A percentile compares a stretch with the other conserved stretches of the same genome.
phyloP scores from a whole-genome alignment of 805 yeast species.

The Metschnikowia chrysomelidarum region DNA sequence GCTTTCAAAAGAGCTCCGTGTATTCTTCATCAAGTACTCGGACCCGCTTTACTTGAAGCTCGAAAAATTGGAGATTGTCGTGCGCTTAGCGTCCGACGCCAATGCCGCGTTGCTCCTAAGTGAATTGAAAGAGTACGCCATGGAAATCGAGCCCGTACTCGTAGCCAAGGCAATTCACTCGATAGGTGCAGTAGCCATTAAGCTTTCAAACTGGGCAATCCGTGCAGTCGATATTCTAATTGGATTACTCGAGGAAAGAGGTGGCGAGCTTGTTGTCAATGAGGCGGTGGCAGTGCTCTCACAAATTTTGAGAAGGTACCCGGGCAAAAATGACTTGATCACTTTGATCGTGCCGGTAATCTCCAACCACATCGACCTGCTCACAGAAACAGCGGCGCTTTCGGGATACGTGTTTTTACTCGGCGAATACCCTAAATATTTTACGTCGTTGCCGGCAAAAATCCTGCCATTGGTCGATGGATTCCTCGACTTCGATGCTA shows the following conservation, averaged over 20 bases:
- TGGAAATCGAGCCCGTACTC: constrained; percentile 82
- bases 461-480: constrained; percentile 46
- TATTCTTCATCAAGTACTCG: constrained; percentile 84
- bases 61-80: constrained; percentile 73
- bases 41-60: constrained; percentile 77
- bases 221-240: constrained; percentile 61
- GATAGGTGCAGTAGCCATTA: constrained; percentile 70
- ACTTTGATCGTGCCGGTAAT: constrained; percentile 56
- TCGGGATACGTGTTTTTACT: constrained; percentile 66
- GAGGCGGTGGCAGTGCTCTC: constrained; percentile 62
- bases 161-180: constrained; percentile 65
- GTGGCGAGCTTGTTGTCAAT: constrained; percentile 57
- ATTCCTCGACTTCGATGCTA: constrained; percentile 58
- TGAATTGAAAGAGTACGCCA: constrained; percentile 75
- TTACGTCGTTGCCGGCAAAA: constrained; percentile 50
- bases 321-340: constrained; percentile 47
- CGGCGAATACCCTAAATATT: constrained; percentile 67
- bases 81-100: constrained; percentile 60
- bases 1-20: constrained; percentile 75
- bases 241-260: constrained; percentile 57
- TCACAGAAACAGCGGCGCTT: constrained; percentile 50
- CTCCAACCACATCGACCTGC: constrained; percentile 44
- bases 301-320: constrained; percentile 65
- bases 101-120: constrained; percentile 60
- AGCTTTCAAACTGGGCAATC: constrained; percentile 49